These are phyloP conservation scores for Tylopilus intermedius DNA, from an alignment of 768 basidiomycete species.

Conservation along the genomic window DNA sequence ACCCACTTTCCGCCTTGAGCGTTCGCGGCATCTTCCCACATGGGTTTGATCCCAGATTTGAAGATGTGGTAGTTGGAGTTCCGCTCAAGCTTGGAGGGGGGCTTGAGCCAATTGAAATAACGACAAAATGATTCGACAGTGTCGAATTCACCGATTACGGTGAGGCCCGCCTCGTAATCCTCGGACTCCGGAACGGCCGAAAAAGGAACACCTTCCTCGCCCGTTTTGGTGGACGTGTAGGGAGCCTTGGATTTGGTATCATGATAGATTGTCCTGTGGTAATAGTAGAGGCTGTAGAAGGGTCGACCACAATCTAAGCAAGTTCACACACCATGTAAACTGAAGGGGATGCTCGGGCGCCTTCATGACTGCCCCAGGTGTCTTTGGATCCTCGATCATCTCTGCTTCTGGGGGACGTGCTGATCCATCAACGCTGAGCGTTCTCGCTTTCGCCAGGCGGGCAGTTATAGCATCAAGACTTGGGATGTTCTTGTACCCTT, in stretches of 20 bases:
- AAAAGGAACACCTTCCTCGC: conserved; percentile 30
- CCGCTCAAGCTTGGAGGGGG: conserved; percentile 80
- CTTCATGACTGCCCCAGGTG: conserved; percentile 65
- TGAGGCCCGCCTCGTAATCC: conserved; percentile 82
- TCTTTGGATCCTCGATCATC: conserved; percentile 79
- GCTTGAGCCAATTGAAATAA: conserved; percentile 92
- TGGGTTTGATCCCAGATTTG: conserved; percentile 90
- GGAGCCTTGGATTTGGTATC: conserved; percentile 77
- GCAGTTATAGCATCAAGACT: conserved; percentile 82
- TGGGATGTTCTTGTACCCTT: conserved; percentile 85
- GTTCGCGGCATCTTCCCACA: conserved; percentile 96
- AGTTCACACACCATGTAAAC: conserved; percentile 59
- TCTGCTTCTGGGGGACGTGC: conserved; percentile 71
- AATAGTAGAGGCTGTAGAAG: not conserved
- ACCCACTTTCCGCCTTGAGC: conserved; percentile 95
- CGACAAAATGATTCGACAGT: conserved; percentile 89
- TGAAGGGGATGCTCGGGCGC: conserved; percentile 80
- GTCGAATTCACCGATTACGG: conserved; percentile 83
- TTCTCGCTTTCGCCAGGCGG: conserved; percentile 64
- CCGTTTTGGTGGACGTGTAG: conserved; percentile 8
- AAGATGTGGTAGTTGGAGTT: conserved; percentile 95
- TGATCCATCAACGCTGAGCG: conserved; percentile 55
- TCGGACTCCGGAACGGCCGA: conserved; percentile 54
- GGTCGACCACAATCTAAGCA: not conserved
- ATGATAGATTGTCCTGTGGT: conserved; percentile 78